Evolutionary conservation across 2,329 filamentous ascomycete genomes (phyloP), one percentile per base, ranked within the genome.

Genomic region (Calonectria leucothoes): DNA sequence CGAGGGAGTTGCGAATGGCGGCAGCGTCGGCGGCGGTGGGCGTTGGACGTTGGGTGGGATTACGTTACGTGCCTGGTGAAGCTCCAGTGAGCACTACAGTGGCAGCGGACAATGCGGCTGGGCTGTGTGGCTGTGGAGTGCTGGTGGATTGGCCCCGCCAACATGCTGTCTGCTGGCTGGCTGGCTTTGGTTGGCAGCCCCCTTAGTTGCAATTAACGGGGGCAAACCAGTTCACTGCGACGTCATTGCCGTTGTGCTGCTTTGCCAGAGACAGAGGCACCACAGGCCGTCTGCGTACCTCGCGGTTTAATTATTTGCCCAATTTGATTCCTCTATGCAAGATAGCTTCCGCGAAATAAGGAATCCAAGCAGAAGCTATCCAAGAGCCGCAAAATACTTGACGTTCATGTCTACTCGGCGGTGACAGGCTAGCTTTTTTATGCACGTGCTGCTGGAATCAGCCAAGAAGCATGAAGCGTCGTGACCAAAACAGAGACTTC

Each of bases 61-160:
- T 79, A 80, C 75, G 78, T 78, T 80, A 75, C 72, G 78, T 80
- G 78, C 78, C 78, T 74, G 35, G 72, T 76, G 72, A 79, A 80
- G 78, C 79, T 80, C 79, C 76, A 61, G 55, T 61, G 55, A 61
- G 55, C 55, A 61, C 55, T 61, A 35, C 55, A 61, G 55, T 69
- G 29, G 31, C 55, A 71, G 48, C 48, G 55, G 68, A 51, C 63
- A 67, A 48, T 71, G 71, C 76, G 77, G 79, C 79, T 79, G 76
- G 76, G 70, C 59, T 66, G 29, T 66, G 74, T 67, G 78, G 78
- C 78, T 79, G 77, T 79, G 78, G 65, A 64, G 69, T 71, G 48
- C 66, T 72, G 68, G 64, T 61, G 39, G 51, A 52, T 55, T 70
- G 75, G 73, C 78, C 77, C 78, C 78, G 77, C 77, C 71, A 72